Evolutionary conservation across 1,284 basidiomycete species (phyloP), one percentile per base, ranked within the genome.

Genomic region (Apiotrichum akiyoshidainum): DNA sequence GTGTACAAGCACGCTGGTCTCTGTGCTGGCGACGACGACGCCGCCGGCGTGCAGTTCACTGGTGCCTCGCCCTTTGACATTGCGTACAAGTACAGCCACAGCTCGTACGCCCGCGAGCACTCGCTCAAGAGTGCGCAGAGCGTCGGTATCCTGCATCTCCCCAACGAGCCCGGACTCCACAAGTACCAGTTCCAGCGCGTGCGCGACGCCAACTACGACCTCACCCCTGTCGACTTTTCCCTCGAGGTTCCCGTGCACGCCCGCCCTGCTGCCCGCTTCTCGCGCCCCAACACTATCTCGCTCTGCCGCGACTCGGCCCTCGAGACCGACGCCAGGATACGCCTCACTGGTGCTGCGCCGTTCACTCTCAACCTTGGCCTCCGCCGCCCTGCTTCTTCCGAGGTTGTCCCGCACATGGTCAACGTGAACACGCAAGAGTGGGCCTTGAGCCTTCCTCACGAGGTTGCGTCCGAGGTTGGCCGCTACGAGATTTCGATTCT

Each of bases 141-240:
- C 16, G 84, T 83, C 21, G 89, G 90, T 10, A 84, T 90, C 39
- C 86, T 97, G 72, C 90, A 93, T 65, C 82, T 98, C 26, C 93
- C 90, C 0, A 83, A 85, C 0, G 83, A 83, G 40, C 82, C 90
- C 2, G 93, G 93, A 4, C 83, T 86, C 57, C 89, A 94, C 71
- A 87, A 85, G 69, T 98, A 98, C 74, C 87, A 90, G 71, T 87
- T 99, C 64, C 86, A 88, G 63, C 87, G 89, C 68, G 84, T 98
- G 21, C 88, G 88, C 11, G 95, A 99, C 73, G 82, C 86, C 0
- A 84, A 88, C n/a, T 98, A 96, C 76, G 52, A 59, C 19, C 49
- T 47, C 49, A 70, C 66, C 19, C 66, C 69, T 0, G 85, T 60
- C 78, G 83, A 46, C 78, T 86, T 70, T 56, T 55, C 65, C n/a